Base-by-base conservation (phyloP, 768 basidiomycete genomes). In the Clathrus columnatus region DNA sequence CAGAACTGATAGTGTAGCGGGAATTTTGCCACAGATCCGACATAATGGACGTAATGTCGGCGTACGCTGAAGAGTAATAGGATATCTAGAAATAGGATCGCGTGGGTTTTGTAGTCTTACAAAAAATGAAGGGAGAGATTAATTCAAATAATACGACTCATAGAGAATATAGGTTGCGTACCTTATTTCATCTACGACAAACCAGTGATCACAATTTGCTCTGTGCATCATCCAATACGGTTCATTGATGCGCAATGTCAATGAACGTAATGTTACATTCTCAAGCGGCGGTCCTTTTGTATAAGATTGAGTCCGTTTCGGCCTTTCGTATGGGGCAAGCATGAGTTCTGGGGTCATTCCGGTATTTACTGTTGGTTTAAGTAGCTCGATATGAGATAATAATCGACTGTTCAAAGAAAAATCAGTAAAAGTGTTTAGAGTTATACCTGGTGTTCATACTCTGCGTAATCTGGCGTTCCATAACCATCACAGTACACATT, bases 181-280 rank as follows among this genome's bases (percentile, higher is more conserved):
- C 90, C 91, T 76, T 58, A 92, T 83, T 59, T 85, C 77, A 57
- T 88, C 82, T 36, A 91, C 59, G 20, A 85, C 77, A 20, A 90
- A 60, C 64, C 83, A 87, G 63, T 92, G 90, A 61, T 91, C 87
- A 63, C 90, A 92, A 61, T 80, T 84, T 29, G 89, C 90, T 52
- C 78, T 76, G 62, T 92, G 90, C 17, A 91, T 70, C 53, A 91
- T 70, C 82, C 85, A 89, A 60, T 92, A 91, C 0, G 91, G 91
- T 62, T 85, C 75, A 60, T 87, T 78, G 32, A 88, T 66, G 28
- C 83, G 77, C 20, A 91, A 66, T 3, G 73, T 68, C 21, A 91
- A 74, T 1, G 80, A 76, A 1, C 72, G 67, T 41, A 91, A 69
- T 7, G 64, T 53, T 7, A 79, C 80, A 52, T 81, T 73, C 51